A percentile compares a stretch with the other conserved stretches of the same genome.
These are phyloP conservation scores for Lactarius evosmus DNA, from an alignment of 768 basidiomycete genomes.

Conservation along the genomic window DNA sequence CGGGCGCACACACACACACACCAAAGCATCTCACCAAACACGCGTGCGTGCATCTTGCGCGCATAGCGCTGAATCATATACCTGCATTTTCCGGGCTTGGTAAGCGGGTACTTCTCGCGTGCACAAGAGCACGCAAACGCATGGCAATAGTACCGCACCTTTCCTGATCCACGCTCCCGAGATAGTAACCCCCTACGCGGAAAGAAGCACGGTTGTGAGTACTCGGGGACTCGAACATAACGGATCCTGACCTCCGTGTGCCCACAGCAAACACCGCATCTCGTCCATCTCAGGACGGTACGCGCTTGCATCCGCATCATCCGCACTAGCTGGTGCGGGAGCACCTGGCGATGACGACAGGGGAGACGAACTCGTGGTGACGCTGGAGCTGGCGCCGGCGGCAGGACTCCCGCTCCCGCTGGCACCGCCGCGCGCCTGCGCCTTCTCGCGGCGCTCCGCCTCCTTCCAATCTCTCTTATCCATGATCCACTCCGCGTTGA, in stretches of 20 bases:
- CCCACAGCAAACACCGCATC: constrained; percentile 79
- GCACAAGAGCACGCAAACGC: too few species aligned
- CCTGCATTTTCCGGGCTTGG: constrained; percentile 34
- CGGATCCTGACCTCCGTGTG: constrained; percentile 59
- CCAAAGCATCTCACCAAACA: constrained; percentile 54
- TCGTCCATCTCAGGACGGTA: constrained; percentile 75
- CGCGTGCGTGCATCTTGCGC: constrained; percentile 88
- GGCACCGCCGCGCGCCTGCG: background rate
- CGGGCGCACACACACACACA: too few species aligned
- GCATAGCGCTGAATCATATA: constrained; percentile 81
- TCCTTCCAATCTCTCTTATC: constrained; percentile 80
- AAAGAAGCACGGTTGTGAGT: constrained; percentile 13
- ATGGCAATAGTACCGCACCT: constrained; percentile 39
- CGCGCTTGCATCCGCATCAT: constrained; percentile 32
- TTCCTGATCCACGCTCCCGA: constrained; percentile 78
- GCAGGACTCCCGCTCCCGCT: too few species aligned
- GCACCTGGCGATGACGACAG: constrained; percentile 22
- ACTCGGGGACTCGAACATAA: background rate
- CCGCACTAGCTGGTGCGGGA: constrained; percentile 23
- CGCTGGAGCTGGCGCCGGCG: background rate
- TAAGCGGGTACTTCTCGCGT: too few species aligned
- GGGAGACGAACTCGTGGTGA: background rate
- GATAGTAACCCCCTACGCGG: constrained; percentile 68
- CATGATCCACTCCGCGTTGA: constrained; percentile 86
- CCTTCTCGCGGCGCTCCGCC: constrained; percentile 53